Conservation (phyloP, 805 yeast genomes). For the Cyberlindnera amylophila region DNA sequence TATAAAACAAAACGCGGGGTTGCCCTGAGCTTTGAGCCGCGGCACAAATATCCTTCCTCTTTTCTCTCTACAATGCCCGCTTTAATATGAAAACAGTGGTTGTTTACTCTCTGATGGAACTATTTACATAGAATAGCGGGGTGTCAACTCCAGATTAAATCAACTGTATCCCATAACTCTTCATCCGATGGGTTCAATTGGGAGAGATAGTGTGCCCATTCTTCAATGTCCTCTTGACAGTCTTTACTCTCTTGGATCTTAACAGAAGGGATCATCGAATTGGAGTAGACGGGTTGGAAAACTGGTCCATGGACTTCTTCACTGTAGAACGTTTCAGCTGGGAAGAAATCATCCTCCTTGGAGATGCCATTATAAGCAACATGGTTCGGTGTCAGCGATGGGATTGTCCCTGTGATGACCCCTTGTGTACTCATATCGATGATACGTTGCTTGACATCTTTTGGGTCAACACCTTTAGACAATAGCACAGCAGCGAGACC, state of each 20-base stretch:
- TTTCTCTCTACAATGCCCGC: no score
- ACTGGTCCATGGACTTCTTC: conserved; percentile 3
- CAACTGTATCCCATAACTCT: no score
- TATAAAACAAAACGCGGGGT: background rate
- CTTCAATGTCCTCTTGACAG: conserved; percentile 9
- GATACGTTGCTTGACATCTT: conserved; percentile 39
- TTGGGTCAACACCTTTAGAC: conserved; percentile 44
- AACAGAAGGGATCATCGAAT: background rate
- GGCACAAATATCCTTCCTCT: no score
- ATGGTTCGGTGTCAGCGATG: conserved; percentile 58
- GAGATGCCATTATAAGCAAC: conserved; percentile 40
- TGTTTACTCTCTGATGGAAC: no score
- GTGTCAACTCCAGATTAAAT: no score
- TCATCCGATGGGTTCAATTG: background rate
- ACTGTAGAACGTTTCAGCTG: conserved; percentile 8
- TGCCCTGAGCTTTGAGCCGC: no score
- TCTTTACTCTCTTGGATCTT: conserved; percentile 1
- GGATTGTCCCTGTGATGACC: conserved; percentile 42
- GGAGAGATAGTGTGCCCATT: conserved; percentile 11
- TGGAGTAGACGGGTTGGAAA: background rate
- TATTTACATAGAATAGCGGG: no score
- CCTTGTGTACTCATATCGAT: conserved; percentile 44
- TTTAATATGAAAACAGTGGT: background rate
- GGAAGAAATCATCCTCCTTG: conserved; percentile 29
- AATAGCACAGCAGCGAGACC: conserved; percentile 58